Conservation (phyloP, 2,329 filamentous ascomycete genomes). For the Penicillium occitanis region DNA sequence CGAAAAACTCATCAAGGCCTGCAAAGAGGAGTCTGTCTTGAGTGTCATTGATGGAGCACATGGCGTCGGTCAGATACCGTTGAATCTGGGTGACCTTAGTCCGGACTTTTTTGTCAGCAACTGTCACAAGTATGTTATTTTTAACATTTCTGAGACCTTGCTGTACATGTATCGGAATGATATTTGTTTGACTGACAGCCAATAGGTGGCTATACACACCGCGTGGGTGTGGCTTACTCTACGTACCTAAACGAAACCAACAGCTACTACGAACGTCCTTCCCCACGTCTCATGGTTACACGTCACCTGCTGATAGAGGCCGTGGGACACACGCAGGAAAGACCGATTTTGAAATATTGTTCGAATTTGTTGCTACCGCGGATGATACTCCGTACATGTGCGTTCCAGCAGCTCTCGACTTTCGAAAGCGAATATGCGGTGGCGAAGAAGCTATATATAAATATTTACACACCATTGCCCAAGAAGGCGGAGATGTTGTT, state of each 20-base stretch:
- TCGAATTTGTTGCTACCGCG: conserved; percentile 74
- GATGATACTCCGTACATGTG: conserved; percentile 73
- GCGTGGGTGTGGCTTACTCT: conserved; percentile 75
- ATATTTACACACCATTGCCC: conserved; percentile 65
- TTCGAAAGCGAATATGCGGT: conserved; percentile 66
- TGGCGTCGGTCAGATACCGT: conserved; percentile 71
- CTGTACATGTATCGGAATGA: neutral
- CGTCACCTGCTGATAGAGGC: conserved; percentile 49
- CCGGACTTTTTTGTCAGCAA: conserved; percentile 88
- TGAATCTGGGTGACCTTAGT: conserved; percentile 66
- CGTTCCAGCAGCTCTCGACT: conserved; percentile 68
- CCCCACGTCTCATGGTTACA: conserved; percentile 78
- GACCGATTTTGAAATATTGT: conserved; percentile 65
- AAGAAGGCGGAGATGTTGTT: conserved; percentile 60
- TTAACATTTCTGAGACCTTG: neutral
- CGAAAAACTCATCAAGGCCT: conserved; percentile 63
- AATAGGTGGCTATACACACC: conserved; percentile 75
- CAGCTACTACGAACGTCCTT: conserved; percentile 69
- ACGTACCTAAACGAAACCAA: conserved; percentile 77
- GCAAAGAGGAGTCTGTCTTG: conserved; percentile 65
- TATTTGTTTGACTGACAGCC: conserved; percentile 4
- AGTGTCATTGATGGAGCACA: conserved; percentile 84
- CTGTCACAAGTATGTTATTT: conserved; percentile 64
- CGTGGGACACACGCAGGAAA: conserved; percentile 50
- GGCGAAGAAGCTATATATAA: conserved; percentile 68